Base-by-base conservation (phyloP, 805 yeast genomes). In the Pachysolen tannophilus region DNA sequence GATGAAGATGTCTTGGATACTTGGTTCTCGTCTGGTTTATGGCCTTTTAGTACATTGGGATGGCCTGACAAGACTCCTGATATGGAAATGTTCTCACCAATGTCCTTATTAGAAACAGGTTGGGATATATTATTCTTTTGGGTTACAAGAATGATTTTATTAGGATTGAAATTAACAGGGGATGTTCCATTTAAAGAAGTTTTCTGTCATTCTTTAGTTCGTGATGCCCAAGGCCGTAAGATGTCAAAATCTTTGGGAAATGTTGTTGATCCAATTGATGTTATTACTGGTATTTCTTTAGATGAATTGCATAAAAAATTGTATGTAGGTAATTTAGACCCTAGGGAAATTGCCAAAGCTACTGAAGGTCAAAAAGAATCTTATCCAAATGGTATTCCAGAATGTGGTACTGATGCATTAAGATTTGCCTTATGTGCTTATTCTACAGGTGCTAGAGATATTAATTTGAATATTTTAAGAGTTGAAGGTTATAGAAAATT, bases 81-180 rank as follows among this genome's bases (percentile, higher is more conserved):
- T 56, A 61, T 86, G 72, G 69, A 75, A 49, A 62, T 63, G 34
- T 92, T 85, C 64, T 81, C 76, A 54, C 97, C 98, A 47, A 81
- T 87, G 79, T 79, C 94, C 19, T 68, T 92, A 82, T 68, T 92
- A 53, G 98, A 92, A 65, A 92, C 98, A 34, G 98, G 98, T 50
- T 92, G 98, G 98, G 98, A 90, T 68, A 90, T 90, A 56, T 69
- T 92, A 55, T 92, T 92, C 76, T 92, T 92, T 82, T 92, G 98
- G 98, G 97, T 92, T 35, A 73, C 92, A 20, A 78, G 98, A 65
- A 92, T 92, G 98, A 81, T 90, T 45, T 72, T 90, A 65, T 67
- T 92, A 54, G 92, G 95, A 43, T 59, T 87, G 50, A 88, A 90
- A 63, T 69, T 90, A 59, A 85, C 95, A 18, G 97, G 96, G 34